phyloP scores from a whole-genome alignment of 2,329 filamentous ascomycete genomes.

The Beauveria medogensis region DNA sequence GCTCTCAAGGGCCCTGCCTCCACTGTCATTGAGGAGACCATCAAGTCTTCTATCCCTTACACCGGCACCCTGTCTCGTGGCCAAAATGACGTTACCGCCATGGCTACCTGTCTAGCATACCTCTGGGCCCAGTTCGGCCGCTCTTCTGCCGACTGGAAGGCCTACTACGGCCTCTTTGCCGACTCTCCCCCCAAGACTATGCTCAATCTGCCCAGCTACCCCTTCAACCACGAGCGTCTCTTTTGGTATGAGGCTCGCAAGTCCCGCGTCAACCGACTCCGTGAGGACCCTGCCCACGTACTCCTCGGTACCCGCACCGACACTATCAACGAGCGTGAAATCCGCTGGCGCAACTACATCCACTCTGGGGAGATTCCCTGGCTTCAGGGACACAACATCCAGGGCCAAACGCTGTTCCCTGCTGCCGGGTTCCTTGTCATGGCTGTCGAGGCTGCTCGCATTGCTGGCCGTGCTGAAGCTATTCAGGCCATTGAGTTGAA shows the following conservation, averaged over 20 bases:
- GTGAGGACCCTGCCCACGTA: constrained; percentile 29
- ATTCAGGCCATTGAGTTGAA: constrained; percentile 11
- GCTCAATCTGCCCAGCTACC: constrained; percentile 22
- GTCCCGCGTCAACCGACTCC: constrained; percentile 29
- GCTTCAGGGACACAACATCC: constrained; percentile 47
- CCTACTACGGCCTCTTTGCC: constrained; percentile 12
- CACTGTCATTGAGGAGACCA: constrained; percentile 25
- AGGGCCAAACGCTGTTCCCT: constrained; percentile 40
- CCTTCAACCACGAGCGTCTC: constrained; percentile 23
- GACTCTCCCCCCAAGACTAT: constrained; percentile 9
- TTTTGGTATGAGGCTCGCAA: constrained; percentile 21
- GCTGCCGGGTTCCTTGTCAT: constrained; percentile 35
- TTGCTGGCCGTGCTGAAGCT: constrained; percentile 10
- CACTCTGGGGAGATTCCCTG: constrained; percentile 43
- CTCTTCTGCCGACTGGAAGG: constrained; percentile 18
- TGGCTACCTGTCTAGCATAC: constrained; percentile 28
- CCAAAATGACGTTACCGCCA: constrained; percentile 35
- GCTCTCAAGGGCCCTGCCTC: constrained; percentile 34
- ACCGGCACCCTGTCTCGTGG: constrained; percentile 33
- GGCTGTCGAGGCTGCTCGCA: constrained; percentile 32
- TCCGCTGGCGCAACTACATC: constrained; percentile 39
- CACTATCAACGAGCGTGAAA: constrained; percentile 19
- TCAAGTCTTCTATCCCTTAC: constrained; percentile 29
- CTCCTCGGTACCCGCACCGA: constrained; percentile 30
- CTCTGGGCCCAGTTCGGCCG: constrained; percentile 13